Evolutionary conservation across 768 basidiomycete species (phyloP), one percentile per base, ranked within the genome.

Genomic region (Gloeophyllum trabeum): DNA sequence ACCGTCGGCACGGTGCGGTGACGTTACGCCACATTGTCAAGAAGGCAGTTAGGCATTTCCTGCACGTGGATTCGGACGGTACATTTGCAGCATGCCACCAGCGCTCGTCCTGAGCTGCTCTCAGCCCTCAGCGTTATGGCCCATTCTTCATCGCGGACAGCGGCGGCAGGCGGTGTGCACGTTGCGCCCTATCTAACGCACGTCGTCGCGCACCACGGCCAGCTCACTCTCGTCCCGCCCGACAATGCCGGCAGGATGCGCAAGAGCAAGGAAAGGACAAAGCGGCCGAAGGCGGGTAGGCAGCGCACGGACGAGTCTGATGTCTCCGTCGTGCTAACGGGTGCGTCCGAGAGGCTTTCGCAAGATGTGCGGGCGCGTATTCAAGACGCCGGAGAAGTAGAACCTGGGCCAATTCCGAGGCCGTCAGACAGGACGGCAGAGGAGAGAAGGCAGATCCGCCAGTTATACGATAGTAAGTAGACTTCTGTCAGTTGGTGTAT

Each of bases 121-220:
- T n/a, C n/a, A n/a, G n/a, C n/a, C n/a, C n/a, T n/a, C n/a, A n/a
- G n/a, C n/a, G n/a, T n/a, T n/a, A n/a, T n/a, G n/a, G n/a, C n/a
- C n/a, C n/a, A n/a, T n/a, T n/a, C n/a, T n/a, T n/a, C n/a, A n/a
- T n/a, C n/a, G n/a, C n/a, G n/a, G n/a, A n/a, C n/a, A n/a, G n/a
- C n/a, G n/a, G n/a, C n/a, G n/a, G n/a, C 28, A 32, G 28, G 16
- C 16, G 10, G 10, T 32, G 16, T 32, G 10, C 28, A 32, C 10
- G 28, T 32, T 32, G 28, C 28, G 10, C 28, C 28, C 28, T 80
- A 76, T 66, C 70, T 75, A 46, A 66, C 75, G 43, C 76, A 72
- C 56, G 64, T 61, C 56, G 63, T 71, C 51, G 67, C 65, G 40
- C 74, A 73, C 57, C 71, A 67, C 56, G 73, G 69, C 50, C 70